Conservation (phyloP, 2,329 filamentous ascomycete species). For the Zopfia rhizophila region DNA sequence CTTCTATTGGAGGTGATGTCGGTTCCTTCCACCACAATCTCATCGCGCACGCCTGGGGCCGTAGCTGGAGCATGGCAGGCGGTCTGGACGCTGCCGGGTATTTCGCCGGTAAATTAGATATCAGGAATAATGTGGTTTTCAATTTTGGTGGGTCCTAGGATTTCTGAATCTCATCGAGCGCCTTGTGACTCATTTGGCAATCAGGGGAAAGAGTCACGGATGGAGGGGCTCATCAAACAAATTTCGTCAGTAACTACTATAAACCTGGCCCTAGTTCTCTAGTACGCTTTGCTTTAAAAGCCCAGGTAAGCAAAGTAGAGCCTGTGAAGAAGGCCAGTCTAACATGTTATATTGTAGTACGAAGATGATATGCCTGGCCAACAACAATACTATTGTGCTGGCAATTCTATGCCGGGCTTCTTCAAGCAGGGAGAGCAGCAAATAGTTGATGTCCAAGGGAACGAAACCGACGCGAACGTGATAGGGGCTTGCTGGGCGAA, state of each 20-base stretch:
- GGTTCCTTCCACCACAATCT: constrained; percentile 52
- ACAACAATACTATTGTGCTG: constrained; percentile 48
- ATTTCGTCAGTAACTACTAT: constrained; percentile 49
- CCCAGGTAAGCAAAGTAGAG: too few relatives aligned
- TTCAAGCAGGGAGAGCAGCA: constrained; percentile 41
- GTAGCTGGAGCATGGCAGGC: constrained; percentile 51
- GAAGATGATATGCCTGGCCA: constrained; percentile 46
- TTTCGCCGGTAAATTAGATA: constrained; percentile 46
- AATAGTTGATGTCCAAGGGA: constrained; percentile 30
- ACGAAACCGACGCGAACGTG: constrained; percentile 30
- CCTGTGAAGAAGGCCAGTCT: too few relatives aligned
- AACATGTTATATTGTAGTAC: too few relatives aligned
- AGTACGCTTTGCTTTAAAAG: constrained; percentile 38
- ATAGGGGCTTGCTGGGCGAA: constrained; percentile 44
- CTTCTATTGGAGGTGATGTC: constrained; percentile 44
- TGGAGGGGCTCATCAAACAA: constrained; percentile 44
- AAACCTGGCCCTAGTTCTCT: constrained; percentile 45
- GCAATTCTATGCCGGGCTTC: constrained; percentile 45
- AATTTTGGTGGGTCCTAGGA: constrained; percentile 48
- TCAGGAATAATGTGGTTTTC: constrained; percentile 52
- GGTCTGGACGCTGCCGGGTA: constrained; percentile 41
- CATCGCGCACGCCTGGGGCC: constrained; percentile 53
- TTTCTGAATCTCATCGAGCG: too few relatives aligned
- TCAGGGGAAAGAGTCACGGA: constrained; percentile 50
- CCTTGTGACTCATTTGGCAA: too few relatives aligned